A percentile compares a stretch with the other conserved stretches of the same genome.
Conservation (phyloP, 352 stramenopile species). For the Globisporangium emineosum region DNA sequence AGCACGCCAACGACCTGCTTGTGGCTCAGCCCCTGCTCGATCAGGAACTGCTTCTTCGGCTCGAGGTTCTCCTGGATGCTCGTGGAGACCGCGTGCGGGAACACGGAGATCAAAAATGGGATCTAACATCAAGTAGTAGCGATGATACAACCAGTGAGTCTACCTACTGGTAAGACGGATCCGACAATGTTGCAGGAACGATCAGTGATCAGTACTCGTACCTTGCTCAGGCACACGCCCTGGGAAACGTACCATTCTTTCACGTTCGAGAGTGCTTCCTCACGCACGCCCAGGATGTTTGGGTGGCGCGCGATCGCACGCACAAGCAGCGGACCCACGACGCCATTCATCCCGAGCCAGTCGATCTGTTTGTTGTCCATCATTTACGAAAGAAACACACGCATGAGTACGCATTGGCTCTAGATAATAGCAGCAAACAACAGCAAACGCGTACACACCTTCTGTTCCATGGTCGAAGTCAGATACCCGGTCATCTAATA, state of each 20-base stretch:
- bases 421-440: neutral
- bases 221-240: conserved; percentile 29
- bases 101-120: conserved; percentile 49
- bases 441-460: conserved; percentile 20
- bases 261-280: conserved; percentile 27
- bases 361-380: conserved; percentile 18
- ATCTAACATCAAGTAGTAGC: too few species aligned
- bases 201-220: conserved; percentile 9
- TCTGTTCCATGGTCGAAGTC: conserved; percentile 31
- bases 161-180: too few species aligned
- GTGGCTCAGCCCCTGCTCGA: conserved; percentile 29
- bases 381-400: neutral
- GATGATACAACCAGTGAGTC: too few species aligned
- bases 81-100: conserved; percentile 34
- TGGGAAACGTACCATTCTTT: conserved; percentile 39
- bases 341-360: conserved; percentile 29
- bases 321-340: conserved; percentile 30
- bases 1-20: conserved; percentile 40
- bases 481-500: conserved; percentile 30
- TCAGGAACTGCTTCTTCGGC: conserved; percentile 38
- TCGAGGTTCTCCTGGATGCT: conserved; percentile 38
- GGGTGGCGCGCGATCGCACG: conserved; percentile 32
- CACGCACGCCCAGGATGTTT: conserved; percentile 33
- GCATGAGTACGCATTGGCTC: neutral
- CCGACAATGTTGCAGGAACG: too few species aligned